Evolutionary conservation across 1,139 yeast species (phyloP).

Genomic region (Yamadazyma conglobata): DNA sequence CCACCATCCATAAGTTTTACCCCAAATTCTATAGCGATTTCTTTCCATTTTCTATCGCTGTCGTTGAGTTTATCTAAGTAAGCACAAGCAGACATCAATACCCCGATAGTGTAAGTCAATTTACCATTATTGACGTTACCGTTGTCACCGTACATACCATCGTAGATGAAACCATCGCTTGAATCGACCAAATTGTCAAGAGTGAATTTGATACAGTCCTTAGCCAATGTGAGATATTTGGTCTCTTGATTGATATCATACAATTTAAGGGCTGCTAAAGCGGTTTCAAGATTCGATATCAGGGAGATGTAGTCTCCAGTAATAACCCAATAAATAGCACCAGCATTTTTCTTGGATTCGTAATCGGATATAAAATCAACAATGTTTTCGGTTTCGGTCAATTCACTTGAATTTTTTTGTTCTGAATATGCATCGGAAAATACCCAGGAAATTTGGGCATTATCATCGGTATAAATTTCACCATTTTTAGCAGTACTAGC

Average conservation of each 20-base stretch:
- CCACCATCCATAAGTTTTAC: slow-evolving; percentile 15
- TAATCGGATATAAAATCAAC: slow-evolving; percentile 8
- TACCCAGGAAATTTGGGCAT: slow-evolving; percentile 34
- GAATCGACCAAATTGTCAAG: slow-evolving; percentile 27
- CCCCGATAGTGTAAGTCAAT: slow-evolving; percentile 36
- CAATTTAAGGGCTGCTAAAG: slow-evolving; percentile 31
- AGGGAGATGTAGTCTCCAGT: slow-evolving; percentile 29
- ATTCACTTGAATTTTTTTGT: slow-evolving; percentile 10
- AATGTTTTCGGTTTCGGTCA: slow-evolving; percentile 10
- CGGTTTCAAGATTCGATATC: slow-evolving; percentile 34
- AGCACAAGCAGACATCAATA: slow-evolving; percentile 30
- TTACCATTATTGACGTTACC: slow-evolving; percentile 29
- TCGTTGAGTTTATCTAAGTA: slow-evolving; percentile 19
- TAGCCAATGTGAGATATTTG: slow-evolving; percentile 15
- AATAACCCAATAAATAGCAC: slow-evolving; percentile 32
- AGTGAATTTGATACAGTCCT: slow-evolving; percentile 22
- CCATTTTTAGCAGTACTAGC: slow-evolving; percentile 27
- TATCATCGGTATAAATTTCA: slow-evolving; percentile 35
- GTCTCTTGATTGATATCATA: slow-evolving; percentile 12
- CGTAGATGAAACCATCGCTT: slow-evolving; percentile 26
- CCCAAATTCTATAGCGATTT: slow-evolving; percentile 18
- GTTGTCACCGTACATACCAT: slow-evolving; percentile 25
- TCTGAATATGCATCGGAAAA: slow-evolving; percentile 22
- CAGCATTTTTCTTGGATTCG: slow-evolving; percentile 21
- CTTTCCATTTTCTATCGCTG: slow-evolving; percentile 15